phyloP scores from a whole-genome alignment of 306 rosid genomes.

The Cucumis cinereus region DNA sequence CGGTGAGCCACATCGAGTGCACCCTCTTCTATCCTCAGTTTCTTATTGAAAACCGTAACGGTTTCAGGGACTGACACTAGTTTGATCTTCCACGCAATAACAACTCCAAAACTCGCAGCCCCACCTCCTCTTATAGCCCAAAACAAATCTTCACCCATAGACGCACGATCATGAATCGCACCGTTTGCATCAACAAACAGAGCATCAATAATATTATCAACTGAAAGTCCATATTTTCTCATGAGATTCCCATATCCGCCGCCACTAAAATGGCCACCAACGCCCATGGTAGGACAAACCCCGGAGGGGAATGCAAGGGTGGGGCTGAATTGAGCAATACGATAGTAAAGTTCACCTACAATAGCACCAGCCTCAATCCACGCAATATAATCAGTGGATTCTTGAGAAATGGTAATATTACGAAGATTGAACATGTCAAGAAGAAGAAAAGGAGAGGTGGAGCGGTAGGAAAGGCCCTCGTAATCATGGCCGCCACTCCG shows the following conservation, averaged over 20 bases:
- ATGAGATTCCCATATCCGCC: conserved; percentile 76
- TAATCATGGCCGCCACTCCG: conserved; percentile 83
- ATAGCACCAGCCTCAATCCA: conserved; percentile 56
- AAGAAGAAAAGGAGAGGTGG: conserved; percentile 37
- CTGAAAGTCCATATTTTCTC: conserved; percentile 49
- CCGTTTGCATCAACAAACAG: conserved; percentile 46
- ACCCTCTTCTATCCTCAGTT: conserved; percentile 17
- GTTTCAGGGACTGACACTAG: conserved; percentile 43
- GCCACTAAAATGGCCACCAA: conserved; percentile 68
- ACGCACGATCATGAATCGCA: conserved; percentile 21
- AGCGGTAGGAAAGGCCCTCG: conserved; percentile 57
- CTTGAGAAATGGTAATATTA: conserved; percentile 21
- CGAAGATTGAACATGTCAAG: conserved; percentile 67
- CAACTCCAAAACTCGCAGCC: conserved; percentile 63
- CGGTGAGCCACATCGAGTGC: conserved; percentile 41
- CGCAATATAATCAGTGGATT: conserved; percentile 21
- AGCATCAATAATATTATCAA: conserved; percentile 59
- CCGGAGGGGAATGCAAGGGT: conserved; percentile 58
- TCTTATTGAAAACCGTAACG: conserved; percentile 35
- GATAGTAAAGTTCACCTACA: conserved; percentile 55
- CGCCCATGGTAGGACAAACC: conserved; percentile 52
- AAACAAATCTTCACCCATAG: conserved; percentile 75
- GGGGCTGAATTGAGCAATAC: conserved; percentile 47
- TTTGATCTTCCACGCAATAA: conserved; percentile 38
- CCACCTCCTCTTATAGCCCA: conserved; percentile 89